Conservation (phyloP, 129 eudicot genomes). For the Artemisia argyi region DNA sequence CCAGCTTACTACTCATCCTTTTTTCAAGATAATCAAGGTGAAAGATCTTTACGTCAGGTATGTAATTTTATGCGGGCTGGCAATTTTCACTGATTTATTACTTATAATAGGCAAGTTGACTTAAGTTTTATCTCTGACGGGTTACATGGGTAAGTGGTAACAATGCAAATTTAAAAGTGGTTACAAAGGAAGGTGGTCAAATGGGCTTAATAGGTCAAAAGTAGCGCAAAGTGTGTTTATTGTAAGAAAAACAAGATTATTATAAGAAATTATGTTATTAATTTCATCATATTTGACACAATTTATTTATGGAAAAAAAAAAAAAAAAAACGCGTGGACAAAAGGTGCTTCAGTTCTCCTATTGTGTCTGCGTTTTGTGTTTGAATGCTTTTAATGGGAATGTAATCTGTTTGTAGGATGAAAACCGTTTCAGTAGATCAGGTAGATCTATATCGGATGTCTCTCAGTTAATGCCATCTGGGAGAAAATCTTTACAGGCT, state of each 20-base stretch:
- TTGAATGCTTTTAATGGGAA: slow-evolving; percentile 16
- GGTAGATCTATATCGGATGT: slow-evolving; percentile 46
- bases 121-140: neutral
- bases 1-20: slow-evolving; percentile 85
- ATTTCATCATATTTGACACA: neutral
- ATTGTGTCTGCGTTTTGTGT: slow-evolving; percentile 6
- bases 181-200: slow-evolving; percentile 13
- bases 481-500: slow-evolving; percentile 47
- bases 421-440: slow-evolving; percentile 39
- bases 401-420: slow-evolving; percentile 40
- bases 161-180: neutral
- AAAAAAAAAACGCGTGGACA: neutral
- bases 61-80: slow-evolving; percentile 9
- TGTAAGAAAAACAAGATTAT: neutral
- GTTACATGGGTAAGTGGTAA: neutral
- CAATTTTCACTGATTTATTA: neutral
- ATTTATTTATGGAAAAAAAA: neutral
- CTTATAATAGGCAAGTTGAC: neutral
- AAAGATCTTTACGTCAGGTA: slow-evolving; percentile 56
- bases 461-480: slow-evolving; percentile 41
- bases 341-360: neutral
- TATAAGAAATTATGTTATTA: neutral
- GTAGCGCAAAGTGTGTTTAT: neutral
- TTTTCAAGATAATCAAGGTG: slow-evolving; percentile 62
- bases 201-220: neutral